phyloP scores from a whole-genome alignment of 257 asterid genomes.

The Solanum etuberosum region DNA sequence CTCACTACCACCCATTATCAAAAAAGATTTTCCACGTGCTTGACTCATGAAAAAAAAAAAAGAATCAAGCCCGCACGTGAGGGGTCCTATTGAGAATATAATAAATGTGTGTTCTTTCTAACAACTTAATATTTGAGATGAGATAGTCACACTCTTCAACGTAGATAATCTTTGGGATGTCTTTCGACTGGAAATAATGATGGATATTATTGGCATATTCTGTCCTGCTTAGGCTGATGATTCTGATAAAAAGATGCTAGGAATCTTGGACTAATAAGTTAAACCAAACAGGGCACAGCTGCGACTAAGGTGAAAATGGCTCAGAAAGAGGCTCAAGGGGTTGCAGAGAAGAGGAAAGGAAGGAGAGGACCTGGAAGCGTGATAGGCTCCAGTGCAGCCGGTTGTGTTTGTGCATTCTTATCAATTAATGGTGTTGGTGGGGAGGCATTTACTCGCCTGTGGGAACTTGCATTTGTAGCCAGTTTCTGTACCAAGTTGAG shows the following conservation, averaged over 20 bases:
- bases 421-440: conserved; percentile 72
- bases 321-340: conserved; percentile 91
- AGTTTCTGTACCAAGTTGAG: conserved; percentile 93
- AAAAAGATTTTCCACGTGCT: neutral
- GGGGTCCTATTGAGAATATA: neutral
- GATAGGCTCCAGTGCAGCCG: conserved; percentile 96
- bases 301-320: conserved; percentile 94
- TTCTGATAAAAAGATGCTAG: neutral
- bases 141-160: neutral
- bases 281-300: conserved; percentile 65
- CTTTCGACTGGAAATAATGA: neutral
- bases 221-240: neutral
- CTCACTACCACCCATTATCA: neutral
- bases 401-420: conserved; percentile 75
- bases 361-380: conserved; percentile 97
- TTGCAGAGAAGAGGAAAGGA: conserved; percentile 92
- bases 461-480: conserved; percentile 90
- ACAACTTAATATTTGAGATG: neutral
- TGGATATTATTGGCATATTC: neutral
- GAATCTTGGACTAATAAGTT: neutral
- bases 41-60: neutral
- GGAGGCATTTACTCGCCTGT: conserved; percentile 36
- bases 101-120: neutral
- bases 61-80: neutral
- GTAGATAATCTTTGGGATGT: neutral